Percentiles rank a stretch among this genome's conserved stretches.
Conservation (phyloP, 441 rosid species). For the Flueggea neowawraea region DNA sequence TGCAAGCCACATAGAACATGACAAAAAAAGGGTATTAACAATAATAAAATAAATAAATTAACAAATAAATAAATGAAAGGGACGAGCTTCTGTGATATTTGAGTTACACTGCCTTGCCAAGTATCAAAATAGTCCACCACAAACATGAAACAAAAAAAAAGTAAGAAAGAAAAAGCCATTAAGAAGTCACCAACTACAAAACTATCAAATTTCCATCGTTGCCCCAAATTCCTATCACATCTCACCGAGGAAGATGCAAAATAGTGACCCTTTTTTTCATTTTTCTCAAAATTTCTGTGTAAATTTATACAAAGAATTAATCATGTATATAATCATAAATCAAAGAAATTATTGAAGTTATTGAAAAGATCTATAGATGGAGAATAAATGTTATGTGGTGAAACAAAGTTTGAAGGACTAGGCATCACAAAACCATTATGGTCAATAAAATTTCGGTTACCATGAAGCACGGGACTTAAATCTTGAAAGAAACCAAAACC, state of each 20-base stretch:
- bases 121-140: conserved; percentile 20
- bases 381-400: conserved; percentile 33
- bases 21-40: background rate
- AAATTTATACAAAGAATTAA: background rate
- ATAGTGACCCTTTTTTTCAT: background rate
- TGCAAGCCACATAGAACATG: background rate
- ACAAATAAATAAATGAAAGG: conserved; percentile 1
- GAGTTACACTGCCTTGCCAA: conserved; percentile 5
- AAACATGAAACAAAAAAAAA: conserved; percentile 5
- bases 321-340: conserved; percentile 26
- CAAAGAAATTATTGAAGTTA: conserved; percentile 67
- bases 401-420: conserved; percentile 52
- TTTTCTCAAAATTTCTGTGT: background rate
- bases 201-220: conserved; percentile 7
- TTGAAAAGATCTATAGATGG: conserved; percentile 62
- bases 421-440: conserved; percentile 37
- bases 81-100: background rate
- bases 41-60: background rate
- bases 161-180: conserved; percentile 16
- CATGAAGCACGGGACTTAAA: conserved; percentile 53
- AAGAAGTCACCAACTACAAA: conserved; percentile 25
- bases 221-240: background rate
- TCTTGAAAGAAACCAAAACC: conserved; percentile 48
- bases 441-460: conserved; percentile 44
- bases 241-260: background rate